phyloP scores from a whole-genome alignment of 2,329 filamentous ascomycete species.

The Nothophaeocryptopus gaeumannii region DNA sequence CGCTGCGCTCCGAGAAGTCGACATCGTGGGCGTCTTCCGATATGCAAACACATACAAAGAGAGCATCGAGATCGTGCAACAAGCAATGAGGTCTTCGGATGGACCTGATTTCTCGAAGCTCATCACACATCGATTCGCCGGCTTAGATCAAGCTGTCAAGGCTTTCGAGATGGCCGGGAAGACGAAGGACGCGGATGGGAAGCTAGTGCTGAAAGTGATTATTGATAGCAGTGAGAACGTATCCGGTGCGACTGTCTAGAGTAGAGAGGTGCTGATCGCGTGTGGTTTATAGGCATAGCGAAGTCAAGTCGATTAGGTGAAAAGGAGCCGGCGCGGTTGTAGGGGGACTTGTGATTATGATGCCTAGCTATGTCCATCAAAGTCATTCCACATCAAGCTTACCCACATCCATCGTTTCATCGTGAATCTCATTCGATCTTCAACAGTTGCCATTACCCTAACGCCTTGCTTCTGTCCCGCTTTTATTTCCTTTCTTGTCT shows the following conservation, averaged over 20 bases:
- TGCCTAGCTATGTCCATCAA: no score
- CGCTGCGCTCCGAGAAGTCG: constrained; percentile 70
- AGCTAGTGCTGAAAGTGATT: constrained; percentile 70
- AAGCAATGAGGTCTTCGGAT: constrained; percentile 43
- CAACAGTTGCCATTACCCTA: no score
- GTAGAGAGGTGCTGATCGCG: no score
- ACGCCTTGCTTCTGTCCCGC: no score
- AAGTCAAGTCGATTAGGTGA: no score
- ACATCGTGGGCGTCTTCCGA: constrained; percentile 74
- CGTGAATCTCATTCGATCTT: no score
- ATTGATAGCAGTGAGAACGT: constrained; percentile 38
- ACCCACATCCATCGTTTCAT: no score
- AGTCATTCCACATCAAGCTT: no score
- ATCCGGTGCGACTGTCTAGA: not conserved
- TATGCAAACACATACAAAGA: constrained; percentile 74
- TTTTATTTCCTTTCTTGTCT: no score
- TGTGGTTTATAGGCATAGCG: no score
- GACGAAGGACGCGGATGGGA: constrained; percentile 65
- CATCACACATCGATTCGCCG: constrained; percentile 70
- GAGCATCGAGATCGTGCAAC: constrained; percentile 59
- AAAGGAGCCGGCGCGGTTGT: no score
- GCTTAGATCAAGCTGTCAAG: constrained; percentile 58
- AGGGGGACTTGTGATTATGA: no score
- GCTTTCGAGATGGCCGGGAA: constrained; percentile 70
- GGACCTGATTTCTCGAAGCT: constrained; percentile 66